These are phyloP conservation scores for Claviceps sp. DNA, from an alignment of 2,329 filamentous ascomycete species.

Conservation along the genomic window DNA sequence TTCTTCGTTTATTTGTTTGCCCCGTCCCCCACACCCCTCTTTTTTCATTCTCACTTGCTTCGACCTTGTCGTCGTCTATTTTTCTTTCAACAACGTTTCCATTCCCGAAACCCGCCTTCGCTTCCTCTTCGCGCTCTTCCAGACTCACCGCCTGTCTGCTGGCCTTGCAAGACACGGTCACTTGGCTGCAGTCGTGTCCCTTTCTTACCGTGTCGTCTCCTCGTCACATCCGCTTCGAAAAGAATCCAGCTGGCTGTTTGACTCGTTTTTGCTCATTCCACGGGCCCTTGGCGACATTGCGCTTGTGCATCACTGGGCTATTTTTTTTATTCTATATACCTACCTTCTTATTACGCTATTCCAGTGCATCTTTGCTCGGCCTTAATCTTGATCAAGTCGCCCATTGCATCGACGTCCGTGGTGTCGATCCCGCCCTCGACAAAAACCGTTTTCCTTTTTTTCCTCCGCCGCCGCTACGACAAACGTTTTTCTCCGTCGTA, in stretches of 20 bases:
- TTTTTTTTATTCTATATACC: constrained; percentile 7
- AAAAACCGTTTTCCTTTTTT: constrained; percentile 11
- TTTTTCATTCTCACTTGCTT: constrained; percentile 20
- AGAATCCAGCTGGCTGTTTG: constrained; percentile 11
- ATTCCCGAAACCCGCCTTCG: constrained; percentile 10
- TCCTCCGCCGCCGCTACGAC: constrained; percentile 26
- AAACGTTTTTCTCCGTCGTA: constrained; percentile 11
- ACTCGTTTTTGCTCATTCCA: constrained; percentile 4
- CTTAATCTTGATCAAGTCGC: constrained; percentile 1
- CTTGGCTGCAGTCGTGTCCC: constrained; percentile 1
- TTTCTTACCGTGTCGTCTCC: constrained; percentile 6
- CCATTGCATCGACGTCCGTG: not conserved
- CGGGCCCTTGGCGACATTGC: constrained; percentile 10
- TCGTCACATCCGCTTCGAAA: constrained; percentile 3
- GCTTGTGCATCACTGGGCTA: constrained; percentile 11
- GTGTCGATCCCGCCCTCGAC: constrained; percentile 14
- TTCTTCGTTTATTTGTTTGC: constrained; percentile 11
- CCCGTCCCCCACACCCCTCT: constrained; percentile 10
- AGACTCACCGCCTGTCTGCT: constrained; percentile 11
- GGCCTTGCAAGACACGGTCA: constrained; percentile 5
- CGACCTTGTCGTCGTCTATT: constrained; percentile 12
- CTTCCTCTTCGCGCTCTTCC: constrained; percentile 14
- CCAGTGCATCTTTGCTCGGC: not conserved
- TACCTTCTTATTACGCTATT: too few species aligned
- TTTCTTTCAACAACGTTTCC: constrained; percentile 3